Evolutionary conservation across 2,329 filamentous ascomycete species (phyloP).

Genomic region (Epichloe elymi): DNA sequence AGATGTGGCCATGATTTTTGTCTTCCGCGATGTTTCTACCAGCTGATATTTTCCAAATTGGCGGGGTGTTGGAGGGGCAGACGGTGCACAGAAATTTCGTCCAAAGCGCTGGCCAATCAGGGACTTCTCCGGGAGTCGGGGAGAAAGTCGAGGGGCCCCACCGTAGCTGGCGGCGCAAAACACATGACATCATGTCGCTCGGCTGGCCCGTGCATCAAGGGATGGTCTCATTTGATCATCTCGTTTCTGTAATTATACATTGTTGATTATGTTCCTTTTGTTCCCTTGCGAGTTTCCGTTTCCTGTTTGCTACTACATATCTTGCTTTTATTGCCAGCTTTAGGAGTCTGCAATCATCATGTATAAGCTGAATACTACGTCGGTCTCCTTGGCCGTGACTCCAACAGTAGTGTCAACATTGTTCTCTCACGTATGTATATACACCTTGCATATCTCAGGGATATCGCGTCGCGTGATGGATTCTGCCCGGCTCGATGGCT

Average conservation of each 20-base stretch:
- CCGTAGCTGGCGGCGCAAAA: background rate
- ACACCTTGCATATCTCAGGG: background rate
- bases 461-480: background rate
- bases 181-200: slow-evolving; percentile 2
- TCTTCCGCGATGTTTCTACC: slow-evolving; percentile 3
- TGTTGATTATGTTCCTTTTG: background rate
- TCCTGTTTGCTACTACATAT: background rate
- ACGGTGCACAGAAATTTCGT: slow-evolving; percentile 12
- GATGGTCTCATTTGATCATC: background rate
- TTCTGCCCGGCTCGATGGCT: background rate
- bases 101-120: background rate
- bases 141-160: background rate
- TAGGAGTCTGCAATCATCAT: slow-evolving; percentile 16
- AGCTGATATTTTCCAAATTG: slow-evolving; percentile 2
- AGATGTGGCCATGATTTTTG: slow-evolving; percentile 16
- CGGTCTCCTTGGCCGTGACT: slow-evolving; percentile 71
- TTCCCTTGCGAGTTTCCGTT: background rate
- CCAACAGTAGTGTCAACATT: slow-evolving; percentile 80
- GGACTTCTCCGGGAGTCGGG: background rate
- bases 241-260: background rate
- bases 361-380: slow-evolving; percentile 59
- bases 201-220: background rate
- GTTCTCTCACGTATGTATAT: slow-evolving; percentile 60
- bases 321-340: background rate
- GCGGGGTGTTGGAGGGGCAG: slow-evolving; percentile 20